Evolutionary conservation across 1,284 basidiomycete species (phyloP), one percentile per base, ranked within the genome.

Genomic region (Neolentinus lepideus): DNA sequence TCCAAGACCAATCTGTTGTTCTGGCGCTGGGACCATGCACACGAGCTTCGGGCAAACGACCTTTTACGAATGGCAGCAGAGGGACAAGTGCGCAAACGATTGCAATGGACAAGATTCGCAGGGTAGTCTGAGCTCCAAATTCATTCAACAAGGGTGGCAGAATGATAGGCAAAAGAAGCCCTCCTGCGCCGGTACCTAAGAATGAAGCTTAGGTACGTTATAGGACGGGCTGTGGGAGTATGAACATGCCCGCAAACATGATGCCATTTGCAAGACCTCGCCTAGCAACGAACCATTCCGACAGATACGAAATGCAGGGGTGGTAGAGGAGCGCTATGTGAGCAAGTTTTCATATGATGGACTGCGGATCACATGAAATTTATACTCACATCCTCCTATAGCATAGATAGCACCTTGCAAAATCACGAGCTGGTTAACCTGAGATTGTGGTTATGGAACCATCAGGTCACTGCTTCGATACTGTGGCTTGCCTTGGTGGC

Each of bases 221-320:
- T n/a, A 21, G 0, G 11, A 51, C 10, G 48, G 25, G 9, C 2
- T 9, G 12, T 1, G 33, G 10, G 29, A n/a, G 27, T 16, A 1
- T 6, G 35, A 2, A 53, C 58, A 27, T 38, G 63, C 68, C 69
- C 6, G 67, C 64, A 51, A 66, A 66, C 36, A 70, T 66, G 14
- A 67, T 59, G 1, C 69, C 69, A 52, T 68, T 70, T 1, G 69
- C 69, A 2, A 70, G 59, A 0, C 69, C 69, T 16, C 68, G 59
- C 1, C 64, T 61, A 2, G 54, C 56, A 26, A 69, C 61, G 54
- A 70, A 71, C 69, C 69, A 71, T 54, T 71, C 69, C 1, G 63
- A 62, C 50, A 70, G 58, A 52, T 62, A 71, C 11, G 63, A 64
- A 33, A 70, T 54, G 31, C 60, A 61, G 8, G 67, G 65, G 11